phyloP scores from a whole-genome alignment of 1,284 basidiomycete genomes.

The Papiliotrema flavescens region DNA sequence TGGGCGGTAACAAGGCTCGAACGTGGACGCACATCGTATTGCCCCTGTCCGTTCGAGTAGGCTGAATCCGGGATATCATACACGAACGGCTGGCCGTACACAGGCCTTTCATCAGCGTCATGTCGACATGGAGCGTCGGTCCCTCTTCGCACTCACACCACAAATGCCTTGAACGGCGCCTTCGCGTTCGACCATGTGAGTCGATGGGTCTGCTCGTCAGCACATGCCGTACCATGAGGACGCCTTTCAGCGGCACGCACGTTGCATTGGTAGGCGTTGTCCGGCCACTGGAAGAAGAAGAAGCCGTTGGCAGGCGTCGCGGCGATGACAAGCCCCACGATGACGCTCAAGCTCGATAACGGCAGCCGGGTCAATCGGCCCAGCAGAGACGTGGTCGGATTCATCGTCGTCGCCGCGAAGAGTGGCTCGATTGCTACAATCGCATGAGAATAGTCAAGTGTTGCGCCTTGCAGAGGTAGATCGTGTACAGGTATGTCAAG shows the following conservation, averaged over 20 bases:
- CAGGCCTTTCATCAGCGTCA: conserved; percentile 16
- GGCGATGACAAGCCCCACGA: background rate
- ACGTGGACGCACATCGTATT: conserved; percentile 9
- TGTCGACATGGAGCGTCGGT: background rate
- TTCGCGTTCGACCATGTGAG: conserved; percentile 22
- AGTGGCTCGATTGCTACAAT: no score
- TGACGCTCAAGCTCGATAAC: background rate
- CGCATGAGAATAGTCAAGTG: no score
- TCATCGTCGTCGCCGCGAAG: no score
- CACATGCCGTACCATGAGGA: no score
- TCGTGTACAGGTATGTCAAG: no score
- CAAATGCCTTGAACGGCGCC: conserved; percentile 24
- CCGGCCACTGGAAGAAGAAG: conserved; percentile 31
- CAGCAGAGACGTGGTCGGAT: no score
- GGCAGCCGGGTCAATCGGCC: no score
- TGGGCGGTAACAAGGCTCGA: conserved; percentile 1
- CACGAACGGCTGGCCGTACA: conserved; percentile 26
- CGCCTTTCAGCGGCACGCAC: no score
- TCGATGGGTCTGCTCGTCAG: conserved; percentile 4
- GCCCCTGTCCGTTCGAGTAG: conserved; percentile 8
- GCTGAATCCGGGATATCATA: conserved; percentile 27
- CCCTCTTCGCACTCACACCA: conserved; percentile 37
- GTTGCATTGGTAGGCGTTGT: conserved; percentile 19
- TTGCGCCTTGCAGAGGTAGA: no score
- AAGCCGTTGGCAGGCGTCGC: background rate